phyloP scores from a whole-genome alignment of 2,329 filamentous ascomycete genomes.

The Xylaria sp. region DNA sequence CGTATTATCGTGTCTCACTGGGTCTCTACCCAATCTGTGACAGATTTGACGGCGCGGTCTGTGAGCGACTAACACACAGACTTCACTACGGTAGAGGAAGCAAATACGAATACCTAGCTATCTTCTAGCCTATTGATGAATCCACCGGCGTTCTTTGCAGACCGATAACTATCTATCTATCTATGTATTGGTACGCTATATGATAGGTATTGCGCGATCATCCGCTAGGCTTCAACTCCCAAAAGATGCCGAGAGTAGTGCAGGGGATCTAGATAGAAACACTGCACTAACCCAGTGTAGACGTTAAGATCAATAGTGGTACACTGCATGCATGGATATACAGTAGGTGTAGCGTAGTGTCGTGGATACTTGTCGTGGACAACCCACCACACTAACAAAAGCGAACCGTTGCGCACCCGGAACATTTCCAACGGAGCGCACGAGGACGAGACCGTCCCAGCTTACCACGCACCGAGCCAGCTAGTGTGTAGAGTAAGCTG shows the following conservation, averaged over 20 bases:
- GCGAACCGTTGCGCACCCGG: conserved; percentile 21
- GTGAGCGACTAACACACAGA: conserved; percentile 4
- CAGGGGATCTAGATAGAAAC: conserved; percentile 12
- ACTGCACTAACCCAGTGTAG: background rate
- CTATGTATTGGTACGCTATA: background rate
- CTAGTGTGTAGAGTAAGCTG: conserved; percentile 1
- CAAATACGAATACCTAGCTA: conserved; percentile 38
- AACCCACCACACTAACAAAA: conserved; percentile 32
- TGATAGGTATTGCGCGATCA: conserved; percentile 38
- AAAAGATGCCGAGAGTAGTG: conserved; percentile 30
- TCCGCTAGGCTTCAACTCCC: conserved; percentile 32
- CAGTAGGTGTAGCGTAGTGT: background rate
- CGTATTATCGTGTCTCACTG: background rate
- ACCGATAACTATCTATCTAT: background rate
- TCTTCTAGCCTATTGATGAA: background rate
- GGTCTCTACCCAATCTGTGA: background rate
- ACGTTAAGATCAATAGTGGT: conserved; percentile 14
- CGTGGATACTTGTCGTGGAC: conserved; percentile 1
- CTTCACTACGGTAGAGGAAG: background rate
- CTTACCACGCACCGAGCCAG: background rate
- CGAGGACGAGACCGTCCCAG: conserved; percentile 1
- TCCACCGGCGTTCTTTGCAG: background rate
- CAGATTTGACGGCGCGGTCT: background rate
- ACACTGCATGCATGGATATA: conserved; percentile 23
- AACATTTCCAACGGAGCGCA: conserved; percentile 3